Conservation (phyloP, 768 basidiomycete species). For the Trametes meyenii region DNA sequence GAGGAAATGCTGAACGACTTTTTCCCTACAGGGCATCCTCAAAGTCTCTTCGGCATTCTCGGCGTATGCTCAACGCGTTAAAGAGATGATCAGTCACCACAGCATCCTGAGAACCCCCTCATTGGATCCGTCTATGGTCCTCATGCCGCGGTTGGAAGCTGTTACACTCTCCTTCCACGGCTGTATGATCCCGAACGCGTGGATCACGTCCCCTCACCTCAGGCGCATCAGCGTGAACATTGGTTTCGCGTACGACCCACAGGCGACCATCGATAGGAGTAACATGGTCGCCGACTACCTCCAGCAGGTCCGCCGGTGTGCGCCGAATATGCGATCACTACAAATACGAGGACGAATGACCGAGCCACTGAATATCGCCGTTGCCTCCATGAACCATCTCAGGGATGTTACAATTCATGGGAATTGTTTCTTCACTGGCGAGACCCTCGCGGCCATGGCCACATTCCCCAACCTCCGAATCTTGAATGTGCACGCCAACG, state of each 20-base stretch:
- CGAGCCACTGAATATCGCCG: conserved; percentile 6
- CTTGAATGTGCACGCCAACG: conserved; percentile 26
- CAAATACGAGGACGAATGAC: conserved; percentile 25
- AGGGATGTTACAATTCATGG: conserved; percentile 23
- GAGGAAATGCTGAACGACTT: neutral
- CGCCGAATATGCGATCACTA: conserved; percentile 17
- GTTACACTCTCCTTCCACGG: conserved; percentile 15
- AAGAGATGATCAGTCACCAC: conserved; percentile 3
- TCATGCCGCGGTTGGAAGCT: conserved; percentile 9
- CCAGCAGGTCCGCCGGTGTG: neutral
- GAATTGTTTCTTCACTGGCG: conserved; percentile 12
- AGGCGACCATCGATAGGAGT: conserved; percentile 2
- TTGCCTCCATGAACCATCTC: conserved; percentile 19
- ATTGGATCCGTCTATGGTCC: neutral
- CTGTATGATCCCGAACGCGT: conserved; percentile 8
- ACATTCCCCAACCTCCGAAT: conserved; percentile 22
- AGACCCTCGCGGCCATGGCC: conserved; percentile 25
- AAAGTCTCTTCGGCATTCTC: neutral
- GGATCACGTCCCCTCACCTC: conserved; percentile 10
- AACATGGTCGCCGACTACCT: conserved; percentile 17
- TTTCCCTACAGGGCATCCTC: neutral
- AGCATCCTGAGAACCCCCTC: neutral
- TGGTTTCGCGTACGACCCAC: neutral
- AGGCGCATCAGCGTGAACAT: conserved; percentile 4
- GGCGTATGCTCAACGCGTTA: conserved; percentile 1